phyloP scores from a whole-genome alignment of 129 eudicot genomes.

The Artemisia annua region DNA sequence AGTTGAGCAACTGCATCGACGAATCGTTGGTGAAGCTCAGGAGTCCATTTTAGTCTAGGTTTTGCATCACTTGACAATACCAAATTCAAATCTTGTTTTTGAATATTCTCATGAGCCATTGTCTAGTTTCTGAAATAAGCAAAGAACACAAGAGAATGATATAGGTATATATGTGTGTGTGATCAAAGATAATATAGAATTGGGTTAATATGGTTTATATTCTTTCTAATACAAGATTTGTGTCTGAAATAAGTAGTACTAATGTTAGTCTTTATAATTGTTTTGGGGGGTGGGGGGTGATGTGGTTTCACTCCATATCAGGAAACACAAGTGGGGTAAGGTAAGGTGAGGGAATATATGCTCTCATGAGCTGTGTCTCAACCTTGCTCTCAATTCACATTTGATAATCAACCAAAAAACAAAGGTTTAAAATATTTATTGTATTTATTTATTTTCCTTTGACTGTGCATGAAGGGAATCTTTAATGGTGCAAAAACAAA shows the following conservation, averaged over 20 bases:
- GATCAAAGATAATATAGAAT: constrained; percentile 35
- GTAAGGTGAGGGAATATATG: constrained; percentile 89
- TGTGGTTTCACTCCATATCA: constrained; percentile 88
- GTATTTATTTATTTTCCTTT: constrained; percentile 50
- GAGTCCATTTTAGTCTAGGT: constrained; percentile 93
- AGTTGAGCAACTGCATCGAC: constrained; percentile 71
- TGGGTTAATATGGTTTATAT: constrained; percentile 26
- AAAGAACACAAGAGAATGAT: constrained; percentile 27
- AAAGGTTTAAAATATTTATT: constrained; percentile 20
- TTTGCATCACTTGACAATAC: constrained; percentile 90
- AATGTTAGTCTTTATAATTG: constrained; percentile 42
- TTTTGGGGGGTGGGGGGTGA: constrained; percentile 43
- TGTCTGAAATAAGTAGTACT: constrained; percentile 44
- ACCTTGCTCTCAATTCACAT: constrained; percentile 60
- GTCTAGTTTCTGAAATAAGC: constrained; percentile 27
- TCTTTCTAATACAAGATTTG: constrained; percentile 35
- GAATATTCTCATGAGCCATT: constrained; percentile 62
- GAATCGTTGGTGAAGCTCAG: constrained; percentile 75
- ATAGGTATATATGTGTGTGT: constrained; percentile 18
- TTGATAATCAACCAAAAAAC: constrained; percentile 36
- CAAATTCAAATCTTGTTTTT: constrained; percentile 60
- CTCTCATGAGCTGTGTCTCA: constrained; percentile 66
- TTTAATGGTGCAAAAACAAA: constrained; percentile 77
- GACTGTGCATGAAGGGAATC: constrained; percentile 91
- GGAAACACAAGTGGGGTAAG: constrained; percentile 89